Conservation (phyloP, 306 rosid genomes). For the Datisca glomerata region DNA sequence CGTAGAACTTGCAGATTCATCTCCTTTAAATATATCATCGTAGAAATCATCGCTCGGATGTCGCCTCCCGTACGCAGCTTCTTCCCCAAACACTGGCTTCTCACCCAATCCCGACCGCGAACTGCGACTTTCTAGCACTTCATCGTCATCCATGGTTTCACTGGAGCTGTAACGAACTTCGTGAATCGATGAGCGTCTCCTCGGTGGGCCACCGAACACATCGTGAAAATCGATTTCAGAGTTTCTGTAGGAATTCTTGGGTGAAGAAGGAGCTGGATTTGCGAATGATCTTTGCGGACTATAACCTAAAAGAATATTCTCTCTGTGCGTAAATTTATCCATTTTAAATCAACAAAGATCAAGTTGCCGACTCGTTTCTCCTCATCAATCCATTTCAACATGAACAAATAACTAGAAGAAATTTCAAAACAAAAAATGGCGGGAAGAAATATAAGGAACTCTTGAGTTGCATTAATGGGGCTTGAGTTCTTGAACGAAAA, state of each 20-base stretch:
- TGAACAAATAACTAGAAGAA: no score
- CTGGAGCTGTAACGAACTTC: constrained; percentile 26
- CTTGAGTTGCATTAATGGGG: neutral
- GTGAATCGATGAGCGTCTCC: constrained; percentile 39
- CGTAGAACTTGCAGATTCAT: constrained; percentile 32
- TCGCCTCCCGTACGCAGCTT: constrained; percentile 28
- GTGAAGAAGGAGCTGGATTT: constrained; percentile 21
- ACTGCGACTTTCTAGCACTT: constrained; percentile 4
- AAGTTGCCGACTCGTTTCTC: no score
- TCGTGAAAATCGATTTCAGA: constrained; percentile 70
- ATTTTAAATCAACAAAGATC: constrained; percentile 11
- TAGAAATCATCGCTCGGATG: constrained; percentile 40
- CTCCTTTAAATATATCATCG: constrained; percentile 74
- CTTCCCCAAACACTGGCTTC: constrained; percentile 81
- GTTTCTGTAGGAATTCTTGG: constrained; percentile 18
- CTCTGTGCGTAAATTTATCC: constrained; percentile 50
- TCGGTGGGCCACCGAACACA: constrained; percentile 91
- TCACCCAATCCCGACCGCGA: constrained; percentile 29
- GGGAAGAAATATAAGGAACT: neutral
- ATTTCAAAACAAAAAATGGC: neutral
- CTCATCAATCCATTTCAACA: no score
- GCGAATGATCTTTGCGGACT: constrained; percentile 21
- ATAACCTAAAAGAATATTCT: constrained; percentile 38
- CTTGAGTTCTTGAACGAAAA: neutral
- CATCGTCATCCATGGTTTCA: constrained; percentile 16